phyloP scores from a whole-genome alignment of 2,329 filamentous ascomycete species.

The Colletotrichum siamense region DNA sequence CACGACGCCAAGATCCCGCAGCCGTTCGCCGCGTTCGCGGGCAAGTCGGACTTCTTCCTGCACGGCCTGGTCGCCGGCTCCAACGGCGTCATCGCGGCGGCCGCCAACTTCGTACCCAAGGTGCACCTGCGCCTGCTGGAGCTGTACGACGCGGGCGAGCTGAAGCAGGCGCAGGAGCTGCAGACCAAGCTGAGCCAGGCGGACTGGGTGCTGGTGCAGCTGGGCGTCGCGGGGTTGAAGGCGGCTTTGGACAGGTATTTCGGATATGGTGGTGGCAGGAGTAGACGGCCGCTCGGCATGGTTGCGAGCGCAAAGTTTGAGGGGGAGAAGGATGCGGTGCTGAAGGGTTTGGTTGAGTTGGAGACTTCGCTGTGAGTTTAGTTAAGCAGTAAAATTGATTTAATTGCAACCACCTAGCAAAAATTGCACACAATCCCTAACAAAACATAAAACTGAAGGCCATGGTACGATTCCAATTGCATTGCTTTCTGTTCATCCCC shows the following conservation, averaged over 20 bases:
- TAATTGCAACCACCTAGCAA: neutral
- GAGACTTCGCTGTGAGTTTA: slow-evolving; percentile 23
- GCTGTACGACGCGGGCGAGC: slow-evolving; percentile 36
- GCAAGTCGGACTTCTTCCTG: slow-evolving; percentile 48
- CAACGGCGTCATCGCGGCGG: slow-evolving; percentile 45
- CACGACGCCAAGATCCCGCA: slow-evolving; percentile 8
- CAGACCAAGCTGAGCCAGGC: slow-evolving; percentile 35
- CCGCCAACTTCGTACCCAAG: slow-evolving; percentile 44
- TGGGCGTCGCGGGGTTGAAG: slow-evolving; percentile 33
- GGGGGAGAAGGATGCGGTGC: slow-evolving; percentile 23
- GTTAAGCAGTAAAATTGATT: neutral
- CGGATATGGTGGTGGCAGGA: slow-evolving; percentile 25
- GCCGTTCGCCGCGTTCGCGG: slow-evolving; percentile 39
- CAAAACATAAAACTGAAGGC: neutral
- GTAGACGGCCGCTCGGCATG: slow-evolving; percentile 29
- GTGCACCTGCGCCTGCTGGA: slow-evolving; percentile 39
- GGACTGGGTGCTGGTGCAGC: slow-evolving; percentile 34
- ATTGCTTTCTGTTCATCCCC: too few species aligned
- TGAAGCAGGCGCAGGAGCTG: slow-evolving; percentile 38
- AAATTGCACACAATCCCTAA: too few species aligned
- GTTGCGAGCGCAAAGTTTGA: slow-evolving; percentile 26
- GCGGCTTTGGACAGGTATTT: slow-evolving; percentile 27
- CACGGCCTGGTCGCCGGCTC: slow-evolving; percentile 43
- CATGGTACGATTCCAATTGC: too few species aligned
- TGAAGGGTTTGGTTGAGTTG: slow-evolving; percentile 25